Evolutionary conservation across 768 basidiomycete species (phyloP), one percentile per base, ranked within the genome.

Genomic region (Termitomyces eurrhizus): DNA sequence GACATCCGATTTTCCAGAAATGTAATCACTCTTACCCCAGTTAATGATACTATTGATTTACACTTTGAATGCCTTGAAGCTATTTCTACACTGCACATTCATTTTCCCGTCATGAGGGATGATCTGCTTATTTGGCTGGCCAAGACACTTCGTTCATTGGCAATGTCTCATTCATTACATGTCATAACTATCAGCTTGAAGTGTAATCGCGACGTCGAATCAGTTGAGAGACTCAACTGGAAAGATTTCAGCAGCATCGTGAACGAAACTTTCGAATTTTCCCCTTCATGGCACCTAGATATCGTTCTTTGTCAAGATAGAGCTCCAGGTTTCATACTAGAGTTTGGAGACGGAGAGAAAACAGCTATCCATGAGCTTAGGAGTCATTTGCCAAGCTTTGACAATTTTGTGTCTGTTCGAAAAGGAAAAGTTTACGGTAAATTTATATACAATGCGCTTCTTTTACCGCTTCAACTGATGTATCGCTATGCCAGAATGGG

Each of bases 101-200:
- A 53, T 53, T 53, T 53, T 36, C 37, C 52, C 24, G 2, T 39
- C 16, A 39, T 53, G 14, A 53, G 52, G 52, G 16, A 53, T 26
- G 52, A 53, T 39, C 52, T 53, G 24, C 24, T 53, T 26, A 16
- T 53, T 16, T 53, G 52, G 52, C 37, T 53, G 37, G 52, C 52
- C 39, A 53, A 39, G 18, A 26, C 24, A 41, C 52, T 53, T 18
- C 37, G 37, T 29, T 26, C 37, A 39, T 39, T 53, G 52, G 36
- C 52, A 39, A 37, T 16, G 8, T 39, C 24, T 37, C 14, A 39
- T 26, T 26, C 36, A 41, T 41, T 53, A 9, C 26, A 24, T 53
- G 24, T 16, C 52, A 26, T 41, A 9, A 53, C 52, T 37, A 26
- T 37, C 52, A 39, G 52, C 14, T 39, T 53, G 37, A 53, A 53